phyloP scores from a whole-genome alignment of 2,329 filamentous ascomycete genomes.

The Epichloe baconii region DNA sequence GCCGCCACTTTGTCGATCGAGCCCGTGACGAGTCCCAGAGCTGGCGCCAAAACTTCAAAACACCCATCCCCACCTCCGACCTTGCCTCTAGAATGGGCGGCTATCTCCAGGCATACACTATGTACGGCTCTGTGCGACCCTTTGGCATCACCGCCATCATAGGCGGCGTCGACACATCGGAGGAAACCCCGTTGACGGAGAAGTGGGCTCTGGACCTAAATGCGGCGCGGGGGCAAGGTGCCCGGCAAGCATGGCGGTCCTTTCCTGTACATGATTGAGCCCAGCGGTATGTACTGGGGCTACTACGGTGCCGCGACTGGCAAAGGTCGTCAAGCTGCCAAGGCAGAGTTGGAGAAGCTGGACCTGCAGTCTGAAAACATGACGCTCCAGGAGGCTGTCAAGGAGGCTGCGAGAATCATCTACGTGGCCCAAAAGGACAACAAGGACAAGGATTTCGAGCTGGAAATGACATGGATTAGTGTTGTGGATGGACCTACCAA shows the following conservation, averaged over 20 bases:
- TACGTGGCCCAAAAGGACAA: conserved; percentile 96
- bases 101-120: conserved; percentile 93
- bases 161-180: conserved; percentile 84
- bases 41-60: conserved; percentile 92
- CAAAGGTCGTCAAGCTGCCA: conserved; percentile 91
- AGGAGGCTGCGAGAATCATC: conserved; percentile 94
- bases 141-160: conserved; percentile 95
- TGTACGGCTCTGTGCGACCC: conserved; percentile 91
- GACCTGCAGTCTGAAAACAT: conserved; percentile 68
- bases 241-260: conserved; percentile 70
- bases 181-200: conserved; percentile 77
- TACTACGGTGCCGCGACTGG: conserved; percentile 97
- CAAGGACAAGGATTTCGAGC: conserved; percentile 99
- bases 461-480: conserved; percentile 99
- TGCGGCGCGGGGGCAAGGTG: conserved; percentile 71
- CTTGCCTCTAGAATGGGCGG: conserved; percentile 88
- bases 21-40: conserved; percentile 84
- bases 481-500: conserved; percentile 73
- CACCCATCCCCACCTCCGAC: conserved; percentile 76
- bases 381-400: conserved; percentile 75
- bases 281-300: conserved; percentile 93
- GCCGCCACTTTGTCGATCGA: conserved; percentile 85
- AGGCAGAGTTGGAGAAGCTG: conserved; percentile 96
- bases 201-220: conserved; percentile 71
- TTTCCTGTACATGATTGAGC: conserved; percentile 97